phyloP scores from a whole-genome alignment of 2,329 filamentous ascomycete genomes.

The Fusarium virguliforme region DNA sequence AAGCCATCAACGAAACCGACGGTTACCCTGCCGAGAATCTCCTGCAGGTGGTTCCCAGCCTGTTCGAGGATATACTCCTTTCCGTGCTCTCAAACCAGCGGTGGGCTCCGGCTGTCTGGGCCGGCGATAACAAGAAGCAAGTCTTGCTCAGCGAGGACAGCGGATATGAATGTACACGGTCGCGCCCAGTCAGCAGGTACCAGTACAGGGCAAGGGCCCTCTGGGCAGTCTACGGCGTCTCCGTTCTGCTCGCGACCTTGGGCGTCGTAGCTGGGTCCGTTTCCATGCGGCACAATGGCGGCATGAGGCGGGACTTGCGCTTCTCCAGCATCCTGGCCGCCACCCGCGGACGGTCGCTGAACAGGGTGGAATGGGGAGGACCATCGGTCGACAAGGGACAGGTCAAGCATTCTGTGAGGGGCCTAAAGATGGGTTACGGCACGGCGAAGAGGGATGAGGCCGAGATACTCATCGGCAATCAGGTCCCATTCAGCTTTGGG shows the following conservation, averaged over 20 bases:
- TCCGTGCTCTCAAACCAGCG: not conserved
- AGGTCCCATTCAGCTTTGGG: conserved; percentile 11
- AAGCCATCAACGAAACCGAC: not conserved
- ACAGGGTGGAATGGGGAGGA: conserved; percentile 2
- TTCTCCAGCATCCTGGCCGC: conserved; percentile 17
- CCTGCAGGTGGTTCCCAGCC: not conserved
- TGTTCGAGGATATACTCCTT: conserved; percentile 6
- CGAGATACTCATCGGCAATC: not conserved
- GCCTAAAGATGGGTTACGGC: conserved; percentile 7
- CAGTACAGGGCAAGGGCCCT: not conserved
- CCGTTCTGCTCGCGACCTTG: conserved; percentile 1
- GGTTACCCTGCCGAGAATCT: not conserved
- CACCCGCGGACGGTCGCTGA: not conserved
- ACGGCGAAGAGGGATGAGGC: not conserved
- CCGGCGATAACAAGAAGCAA: not conserved
- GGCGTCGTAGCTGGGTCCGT: not conserved
- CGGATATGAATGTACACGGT: not conserved
- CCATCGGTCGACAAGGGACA: not conserved
- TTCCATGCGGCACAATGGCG: not conserved
- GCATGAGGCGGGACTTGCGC: not conserved
- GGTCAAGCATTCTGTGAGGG: not conserved
- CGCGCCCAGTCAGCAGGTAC: not conserved
- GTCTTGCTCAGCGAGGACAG: not conserved
- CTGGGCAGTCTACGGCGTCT: conserved; percentile 10
- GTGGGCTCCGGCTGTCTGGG: conserved; percentile 1